These are phyloP conservation scores for Dimargaris xerosporica DNA, from an alignment of 192 early-diverging fungal species.

Conservation along the genomic window DNA sequence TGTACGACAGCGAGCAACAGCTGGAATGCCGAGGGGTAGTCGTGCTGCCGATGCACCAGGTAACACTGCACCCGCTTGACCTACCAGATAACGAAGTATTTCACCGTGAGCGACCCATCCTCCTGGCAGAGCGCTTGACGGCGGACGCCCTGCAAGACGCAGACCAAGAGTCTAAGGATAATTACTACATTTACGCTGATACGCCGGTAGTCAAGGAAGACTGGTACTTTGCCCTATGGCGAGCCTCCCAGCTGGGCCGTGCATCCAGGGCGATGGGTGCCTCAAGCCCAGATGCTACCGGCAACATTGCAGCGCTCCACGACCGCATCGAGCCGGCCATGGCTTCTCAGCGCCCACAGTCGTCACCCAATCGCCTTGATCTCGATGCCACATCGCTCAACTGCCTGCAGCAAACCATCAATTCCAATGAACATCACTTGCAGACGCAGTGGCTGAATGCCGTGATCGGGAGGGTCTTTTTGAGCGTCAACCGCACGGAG, in stretches of 20 bases:
- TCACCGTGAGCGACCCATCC: slow-evolving; percentile 36
- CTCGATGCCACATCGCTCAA: slow-evolving; percentile 28
- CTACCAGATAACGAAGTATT: slow-evolving; percentile 49
- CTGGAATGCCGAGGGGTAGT: slow-evolving; percentile 65
- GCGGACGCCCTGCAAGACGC: slow-evolving; percentile 15
- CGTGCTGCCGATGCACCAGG: slow-evolving; percentile 45
- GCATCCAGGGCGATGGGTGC: too few species aligned
- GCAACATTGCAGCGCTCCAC: not conserved
- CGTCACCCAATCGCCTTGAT: not conserved
- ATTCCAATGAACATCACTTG: slow-evolving; percentile 34
- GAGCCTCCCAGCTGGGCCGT: slow-evolving; percentile 36
- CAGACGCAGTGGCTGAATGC: slow-evolving; percentile 69
- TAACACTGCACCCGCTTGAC: slow-evolving; percentile 29
- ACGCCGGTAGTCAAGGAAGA: slow-evolving; percentile 68
- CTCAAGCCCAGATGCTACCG: not conserved
- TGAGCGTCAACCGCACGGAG: slow-evolving; percentile 49
- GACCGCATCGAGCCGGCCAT: not conserved
- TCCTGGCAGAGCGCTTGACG: slow-evolving; percentile 16
- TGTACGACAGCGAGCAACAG: slow-evolving; percentile 68
- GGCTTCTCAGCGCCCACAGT: not conserved
- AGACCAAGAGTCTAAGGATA: too few species aligned
- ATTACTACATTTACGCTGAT: slow-evolving; percentile 42
- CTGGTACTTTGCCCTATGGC: slow-evolving; percentile 71
- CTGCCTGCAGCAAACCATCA: slow-evolving; percentile 23
- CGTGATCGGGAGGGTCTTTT: slow-evolving; percentile 62